Percentiles rank a stretch among this genome's conserved stretches.
phyloP scores from a whole-genome alignment of 192 early-diverging fungal genomes.

The Cladochytrium replicatum region DNA sequence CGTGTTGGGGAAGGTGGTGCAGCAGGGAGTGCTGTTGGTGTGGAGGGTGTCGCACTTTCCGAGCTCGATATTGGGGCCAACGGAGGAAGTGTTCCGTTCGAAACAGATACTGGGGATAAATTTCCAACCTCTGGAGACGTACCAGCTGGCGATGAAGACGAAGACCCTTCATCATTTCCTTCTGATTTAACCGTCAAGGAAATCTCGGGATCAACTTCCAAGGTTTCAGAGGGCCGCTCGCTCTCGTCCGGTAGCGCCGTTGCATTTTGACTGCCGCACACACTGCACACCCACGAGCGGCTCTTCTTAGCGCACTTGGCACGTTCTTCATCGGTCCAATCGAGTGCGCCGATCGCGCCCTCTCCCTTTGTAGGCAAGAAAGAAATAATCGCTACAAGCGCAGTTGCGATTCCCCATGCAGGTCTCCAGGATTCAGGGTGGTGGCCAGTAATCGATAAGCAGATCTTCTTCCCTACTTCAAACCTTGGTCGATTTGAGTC shows the following conservation, averaged over 20 bases:
- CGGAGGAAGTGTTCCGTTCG: too few species aligned
- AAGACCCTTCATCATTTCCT: too few species aligned
- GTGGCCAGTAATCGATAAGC: conserved; percentile 84
- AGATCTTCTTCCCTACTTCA: conserved; percentile 88
- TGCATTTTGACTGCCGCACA: conserved; percentile 14
- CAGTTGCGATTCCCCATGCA: conserved; percentile 91
- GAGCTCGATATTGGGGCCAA: too few species aligned
- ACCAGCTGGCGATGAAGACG: too few species aligned
- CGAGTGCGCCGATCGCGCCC: conserved; percentile 70
- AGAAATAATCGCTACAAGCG: conserved; percentile 74
- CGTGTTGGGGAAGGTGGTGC: too few species aligned
- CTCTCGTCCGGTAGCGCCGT: conserved; percentile 24
- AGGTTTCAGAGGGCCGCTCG: conserved; percentile 14
- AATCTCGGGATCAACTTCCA: conserved; percentile 16
- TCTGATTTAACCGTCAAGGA: too few species aligned
- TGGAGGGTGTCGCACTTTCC: too few species aligned
- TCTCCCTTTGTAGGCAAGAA: conserved; percentile 84
- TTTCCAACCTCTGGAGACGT: too few species aligned
- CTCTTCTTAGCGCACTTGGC: conserved; percentile 48
- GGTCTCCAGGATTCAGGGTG: conserved; percentile 96
- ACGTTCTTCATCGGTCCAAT: conserved; percentile 58
- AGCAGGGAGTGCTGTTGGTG: too few species aligned
- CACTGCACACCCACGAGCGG: conserved; percentile 28
- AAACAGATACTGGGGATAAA: too few species aligned
- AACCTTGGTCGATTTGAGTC: conserved; percentile 54